Percentiles rank a stretch among this genome's conserved stretches.
Conservation (phyloP, 2,329 filamentous ascomycete genomes). For the Davidsoniella neocaledoniae region DNA sequence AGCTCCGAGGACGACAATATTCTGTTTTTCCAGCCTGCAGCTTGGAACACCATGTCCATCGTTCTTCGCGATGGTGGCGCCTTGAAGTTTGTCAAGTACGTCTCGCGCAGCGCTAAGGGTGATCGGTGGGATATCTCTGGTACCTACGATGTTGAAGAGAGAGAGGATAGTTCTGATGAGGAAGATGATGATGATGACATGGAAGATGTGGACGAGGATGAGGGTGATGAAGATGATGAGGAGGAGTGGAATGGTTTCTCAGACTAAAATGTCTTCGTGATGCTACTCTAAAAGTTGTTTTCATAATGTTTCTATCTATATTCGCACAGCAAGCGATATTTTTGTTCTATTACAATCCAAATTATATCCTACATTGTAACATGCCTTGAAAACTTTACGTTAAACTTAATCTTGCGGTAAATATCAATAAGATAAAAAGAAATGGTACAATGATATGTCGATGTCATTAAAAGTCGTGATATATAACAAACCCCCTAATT, state of each 20-base stretch:
- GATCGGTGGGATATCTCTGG: conserved; percentile 87
- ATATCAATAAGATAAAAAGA: not conserved
- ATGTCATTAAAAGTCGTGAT: not conserved
- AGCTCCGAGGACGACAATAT: conserved; percentile 59
- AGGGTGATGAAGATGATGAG: conserved; percentile 5
- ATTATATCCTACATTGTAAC: not conserved
- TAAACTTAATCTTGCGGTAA: too few species aligned
- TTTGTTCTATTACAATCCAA: not conserved
- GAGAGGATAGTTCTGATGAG: conserved; percentile 27
- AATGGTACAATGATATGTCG: not conserved
- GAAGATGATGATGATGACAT: conserved; percentile 22
- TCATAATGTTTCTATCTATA: not conserved
- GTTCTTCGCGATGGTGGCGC: conserved; percentile 76
- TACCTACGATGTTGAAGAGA: conserved; percentile 53
- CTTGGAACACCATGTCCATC: conserved; percentile 85
- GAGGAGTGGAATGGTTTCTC: conserved; percentile 12
- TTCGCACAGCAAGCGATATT: not conserved
- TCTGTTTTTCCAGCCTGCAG: conserved; percentile 43
- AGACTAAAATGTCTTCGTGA: not conserved
- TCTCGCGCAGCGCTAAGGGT: conserved; percentile 64
- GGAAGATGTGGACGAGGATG: conserved; percentile 18
- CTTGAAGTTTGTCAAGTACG: conserved; percentile 91
- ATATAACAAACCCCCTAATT: not conserved
- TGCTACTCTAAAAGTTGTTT: not conserved
- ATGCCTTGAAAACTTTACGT: not conserved